Conservation (phyloP, 1,139 yeast species). For the Candida smagusa region DNA sequence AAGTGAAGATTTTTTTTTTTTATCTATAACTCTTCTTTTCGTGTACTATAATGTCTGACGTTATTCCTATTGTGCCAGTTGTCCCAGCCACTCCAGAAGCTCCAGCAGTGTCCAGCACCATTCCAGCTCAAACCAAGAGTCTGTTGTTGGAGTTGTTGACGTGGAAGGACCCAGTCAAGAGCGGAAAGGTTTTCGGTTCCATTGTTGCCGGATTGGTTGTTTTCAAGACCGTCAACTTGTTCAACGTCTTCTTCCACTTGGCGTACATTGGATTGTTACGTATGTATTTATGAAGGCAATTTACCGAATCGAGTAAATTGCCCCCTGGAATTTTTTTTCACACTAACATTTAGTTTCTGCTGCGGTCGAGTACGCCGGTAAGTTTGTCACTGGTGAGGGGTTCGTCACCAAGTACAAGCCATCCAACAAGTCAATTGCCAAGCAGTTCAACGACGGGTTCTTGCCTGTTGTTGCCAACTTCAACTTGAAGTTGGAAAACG, state of each 20-base stretch:
- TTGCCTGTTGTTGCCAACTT: slow-evolving; percentile 45
- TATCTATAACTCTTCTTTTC: slow-evolving; percentile 1
- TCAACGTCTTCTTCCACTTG: slow-evolving; percentile 62
- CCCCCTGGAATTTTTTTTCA: slow-evolving; percentile 1
- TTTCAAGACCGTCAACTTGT: slow-evolving; percentile 65
- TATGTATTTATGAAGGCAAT: slow-evolving; percentile 23
- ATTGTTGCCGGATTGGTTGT: slow-evolving; percentile 57
- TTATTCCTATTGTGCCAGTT: slow-evolving; percentile 9
- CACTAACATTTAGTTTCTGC: slow-evolving; percentile 47
- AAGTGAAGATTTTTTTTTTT: background rate
- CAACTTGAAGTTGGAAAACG: slow-evolving; percentile 42
- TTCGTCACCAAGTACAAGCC: slow-evolving; percentile 68
- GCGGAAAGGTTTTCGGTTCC: slow-evolving; percentile 76
- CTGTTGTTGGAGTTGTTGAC: slow-evolving; percentile 46
- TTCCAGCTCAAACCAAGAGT: slow-evolving; percentile 7
- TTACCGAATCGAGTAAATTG: background rate
- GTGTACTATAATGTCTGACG: slow-evolving; percentile 10
- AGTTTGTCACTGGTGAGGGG: slow-evolving; percentile 66
- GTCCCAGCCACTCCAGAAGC: slow-evolving; percentile 5
- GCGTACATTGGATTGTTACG: slow-evolving; percentile 46
- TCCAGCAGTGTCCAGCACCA: background rate
- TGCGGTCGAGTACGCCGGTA: slow-evolving; percentile 66
- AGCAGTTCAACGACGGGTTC: slow-evolving; percentile 36
- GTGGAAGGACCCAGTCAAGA: slow-evolving; percentile 78
- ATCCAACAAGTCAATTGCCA: slow-evolving; percentile 33